Evolutionary conservation across 139 green algal genomes (phyloP).

Genomic region (Micractinium conductrix): DNA sequence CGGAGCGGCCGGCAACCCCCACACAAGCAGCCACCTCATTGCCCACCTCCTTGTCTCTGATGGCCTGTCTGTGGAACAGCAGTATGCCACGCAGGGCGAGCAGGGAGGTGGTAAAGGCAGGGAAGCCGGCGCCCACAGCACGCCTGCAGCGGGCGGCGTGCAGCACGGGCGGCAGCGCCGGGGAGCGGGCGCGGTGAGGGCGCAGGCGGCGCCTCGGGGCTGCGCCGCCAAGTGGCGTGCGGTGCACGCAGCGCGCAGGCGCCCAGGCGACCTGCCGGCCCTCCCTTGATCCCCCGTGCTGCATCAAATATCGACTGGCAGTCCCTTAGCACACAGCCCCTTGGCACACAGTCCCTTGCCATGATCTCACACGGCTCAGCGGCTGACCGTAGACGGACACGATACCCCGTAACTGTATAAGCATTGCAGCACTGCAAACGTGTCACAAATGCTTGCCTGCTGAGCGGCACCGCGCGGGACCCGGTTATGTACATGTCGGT

Average conservation of each 20-base stretch:
- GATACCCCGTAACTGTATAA: neutral
- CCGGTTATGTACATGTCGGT: slow-evolving; percentile 70
- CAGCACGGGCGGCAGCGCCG: neutral
- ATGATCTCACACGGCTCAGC: neutral
- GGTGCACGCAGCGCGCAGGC: neutral
- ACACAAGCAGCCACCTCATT: too few species aligned
- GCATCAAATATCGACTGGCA: too few species aligned
- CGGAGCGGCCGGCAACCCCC: too few species aligned
- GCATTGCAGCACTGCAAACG: too few species aligned
- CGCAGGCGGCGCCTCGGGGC: too few species aligned
- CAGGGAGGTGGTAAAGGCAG: slow-evolving; percentile 14
- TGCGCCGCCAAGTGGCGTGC: neutral
- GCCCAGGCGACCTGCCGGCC: too few species aligned
- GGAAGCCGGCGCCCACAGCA: slow-evolving; percentile 6
- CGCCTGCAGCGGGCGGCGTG: neutral
- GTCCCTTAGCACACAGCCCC: too few species aligned
- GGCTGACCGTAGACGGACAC: neutral
- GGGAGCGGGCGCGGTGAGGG: too few species aligned
- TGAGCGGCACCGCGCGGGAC: neutral
- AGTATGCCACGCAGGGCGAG: neutral
- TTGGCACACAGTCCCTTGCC: too few species aligned
- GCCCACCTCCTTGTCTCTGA: slow-evolving; percentile 9
- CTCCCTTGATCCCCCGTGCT: too few species aligned
- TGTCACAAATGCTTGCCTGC: neutral
- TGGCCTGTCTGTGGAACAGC: slow-evolving; percentile 1